Evolutionary conservation across 805 yeast genomes (phyloP).

Genomic region (Wickerhamiella occidentalis): DNA sequence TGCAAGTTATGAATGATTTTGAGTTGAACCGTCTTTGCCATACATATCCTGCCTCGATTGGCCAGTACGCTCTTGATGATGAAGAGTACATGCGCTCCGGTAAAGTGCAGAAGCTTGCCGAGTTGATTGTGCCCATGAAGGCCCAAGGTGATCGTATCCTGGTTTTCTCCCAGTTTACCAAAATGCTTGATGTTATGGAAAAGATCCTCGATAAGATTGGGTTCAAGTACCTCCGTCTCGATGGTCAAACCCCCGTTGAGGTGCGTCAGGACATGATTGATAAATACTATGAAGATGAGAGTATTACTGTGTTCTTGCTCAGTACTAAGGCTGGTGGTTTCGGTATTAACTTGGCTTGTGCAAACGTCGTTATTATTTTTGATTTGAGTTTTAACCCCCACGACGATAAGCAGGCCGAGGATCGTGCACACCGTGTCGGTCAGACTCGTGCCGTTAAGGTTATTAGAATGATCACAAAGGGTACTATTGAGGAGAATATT

Average conservation of each 20-base stretch:
- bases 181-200: conserved; percentile 80
- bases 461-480: conserved; percentile 54
- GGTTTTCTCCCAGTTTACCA: conserved; percentile 86
- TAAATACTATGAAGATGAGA: conserved; percentile 66
- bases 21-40: conserved; percentile 68
- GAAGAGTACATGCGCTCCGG: conserved; percentile 60
- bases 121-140: conserved; percentile 47
- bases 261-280: conserved; percentile 87
- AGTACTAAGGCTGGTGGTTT: conserved; percentile 98
- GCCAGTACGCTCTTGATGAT: conserved; percentile 39
- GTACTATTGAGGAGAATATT: conserved; percentile 83
- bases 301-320: conserved; percentile 73
- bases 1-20: conserved; percentile 88
- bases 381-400: conserved; percentile 97
- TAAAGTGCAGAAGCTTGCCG: conserved; percentile 47
- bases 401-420: conserved; percentile 97
- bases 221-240: conserved; percentile 69
- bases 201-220: conserved; percentile 49
- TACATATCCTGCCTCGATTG: conserved; percentile 54
- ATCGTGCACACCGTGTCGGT: conserved; percentile 95
- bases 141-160: conserved; percentile 52
- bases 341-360: conserved; percentile 93
- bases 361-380: conserved; percentile 79
- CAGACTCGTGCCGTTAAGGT: conserved; percentile 78
- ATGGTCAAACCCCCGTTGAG: conserved; percentile 90